phyloP scores from a whole-genome alignment of 225 moss, liverwort and hornwort genomes.

The Anthoceros angustus region DNA sequence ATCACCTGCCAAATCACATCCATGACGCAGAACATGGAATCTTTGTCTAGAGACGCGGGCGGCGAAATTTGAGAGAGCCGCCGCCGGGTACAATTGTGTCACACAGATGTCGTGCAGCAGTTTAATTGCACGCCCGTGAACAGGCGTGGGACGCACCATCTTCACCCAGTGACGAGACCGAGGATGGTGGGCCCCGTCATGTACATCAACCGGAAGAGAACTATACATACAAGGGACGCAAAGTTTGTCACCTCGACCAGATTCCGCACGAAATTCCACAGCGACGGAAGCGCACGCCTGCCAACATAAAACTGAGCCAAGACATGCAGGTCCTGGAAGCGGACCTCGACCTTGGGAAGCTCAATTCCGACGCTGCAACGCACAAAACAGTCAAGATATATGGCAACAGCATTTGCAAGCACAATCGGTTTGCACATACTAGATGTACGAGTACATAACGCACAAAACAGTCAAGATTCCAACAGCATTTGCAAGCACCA shows the following conservation, averaged over 20 bases:
- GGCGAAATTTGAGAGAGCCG: no score
- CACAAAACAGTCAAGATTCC: background rate
- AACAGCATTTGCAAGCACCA: background rate
- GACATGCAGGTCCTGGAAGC: conserved; percentile 19
- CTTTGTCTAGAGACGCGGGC: background rate
- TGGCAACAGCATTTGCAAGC: background rate
- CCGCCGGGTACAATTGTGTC: background rate
- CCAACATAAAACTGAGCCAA: conserved; percentile 21
- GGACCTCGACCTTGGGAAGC: conserved; percentile 26
- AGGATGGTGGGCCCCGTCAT: no score
- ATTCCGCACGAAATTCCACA: conserved; percentile 23
- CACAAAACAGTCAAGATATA: background rate
- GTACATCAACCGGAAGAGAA: no score
- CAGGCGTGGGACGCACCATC: background rate
- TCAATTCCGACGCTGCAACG: conserved; percentile 16
- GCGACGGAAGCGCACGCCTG: conserved; percentile 20
- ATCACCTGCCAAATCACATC: no score
- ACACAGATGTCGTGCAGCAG: no score
- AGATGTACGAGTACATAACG: no score
- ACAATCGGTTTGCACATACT: no score
- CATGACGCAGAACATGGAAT: background rate
- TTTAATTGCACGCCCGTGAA: background rate
- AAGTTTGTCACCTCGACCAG: conserved; percentile 18
- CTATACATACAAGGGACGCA: no score
- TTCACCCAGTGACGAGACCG: no score